phyloP scores from a whole-genome alignment of 345 rosid genomes.

The Punica granatum region DNA sequence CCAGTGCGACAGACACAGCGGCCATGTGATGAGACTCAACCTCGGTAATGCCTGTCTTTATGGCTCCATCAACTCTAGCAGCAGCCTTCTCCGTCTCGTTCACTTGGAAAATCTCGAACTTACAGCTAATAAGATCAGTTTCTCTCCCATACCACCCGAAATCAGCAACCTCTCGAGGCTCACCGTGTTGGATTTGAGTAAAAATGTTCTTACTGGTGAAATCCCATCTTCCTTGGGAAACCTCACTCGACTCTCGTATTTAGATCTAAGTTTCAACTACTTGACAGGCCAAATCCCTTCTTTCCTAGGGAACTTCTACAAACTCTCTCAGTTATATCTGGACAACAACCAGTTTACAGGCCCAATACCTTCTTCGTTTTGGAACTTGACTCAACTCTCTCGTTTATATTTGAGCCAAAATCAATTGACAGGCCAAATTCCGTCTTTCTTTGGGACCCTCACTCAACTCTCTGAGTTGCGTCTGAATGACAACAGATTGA shows the following conservation, averaged over 20 bases:
- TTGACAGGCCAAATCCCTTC: slow-evolving; percentile 5
- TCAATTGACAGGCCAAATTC: neutral
- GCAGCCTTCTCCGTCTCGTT: too few species aligned
- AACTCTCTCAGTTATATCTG: neutral
- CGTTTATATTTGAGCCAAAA: neutral
- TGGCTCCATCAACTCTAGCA: too few species aligned
- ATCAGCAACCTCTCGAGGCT: neutral
- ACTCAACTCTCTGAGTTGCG: neutral
- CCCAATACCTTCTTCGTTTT: too few species aligned
- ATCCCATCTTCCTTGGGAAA: neutral
- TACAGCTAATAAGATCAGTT: too few species aligned
- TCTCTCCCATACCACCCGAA: too few species aligned
- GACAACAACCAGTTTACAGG: slow-evolving; percentile 2
- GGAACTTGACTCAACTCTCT: neutral
- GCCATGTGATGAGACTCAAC: neutral
- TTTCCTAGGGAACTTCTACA: neutral
- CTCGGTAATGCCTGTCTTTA: too few species aligned
- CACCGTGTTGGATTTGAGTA: neutral
- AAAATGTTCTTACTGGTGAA: slow-evolving; percentile 6
- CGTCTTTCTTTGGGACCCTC: neutral
- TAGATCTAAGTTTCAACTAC: slow-evolving; percentile 15
- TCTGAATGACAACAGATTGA: too few species aligned
- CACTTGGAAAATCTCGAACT: too few species aligned
- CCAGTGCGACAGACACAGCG: neutral
- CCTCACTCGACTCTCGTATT: neutral